Evolutionary conservation across 176 grass and related monocot species (phyloP).

Genomic region (Cenchrus fungigraminus): DNA sequence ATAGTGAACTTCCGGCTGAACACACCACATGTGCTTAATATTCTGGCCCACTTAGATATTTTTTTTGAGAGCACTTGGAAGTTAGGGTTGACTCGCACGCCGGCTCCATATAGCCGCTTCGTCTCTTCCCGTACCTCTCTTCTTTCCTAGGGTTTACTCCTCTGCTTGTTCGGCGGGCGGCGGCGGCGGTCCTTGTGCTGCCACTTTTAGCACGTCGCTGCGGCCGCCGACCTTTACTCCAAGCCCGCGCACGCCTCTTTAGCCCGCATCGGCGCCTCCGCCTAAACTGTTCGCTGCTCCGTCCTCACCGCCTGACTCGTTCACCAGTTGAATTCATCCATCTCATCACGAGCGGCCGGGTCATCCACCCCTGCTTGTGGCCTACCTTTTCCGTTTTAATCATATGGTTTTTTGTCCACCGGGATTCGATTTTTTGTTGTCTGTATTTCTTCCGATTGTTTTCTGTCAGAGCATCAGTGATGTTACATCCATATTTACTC

Average conservation of each 20-base stretch:
- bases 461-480: constrained; percentile 36
- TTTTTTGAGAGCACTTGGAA: no score
- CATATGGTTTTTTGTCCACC: background rate
- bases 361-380: background rate
- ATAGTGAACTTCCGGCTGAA: no score
- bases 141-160: no score
- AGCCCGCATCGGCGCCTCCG: background rate
- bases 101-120: no score
- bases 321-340: background rate
- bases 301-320: background rate
- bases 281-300: background rate
- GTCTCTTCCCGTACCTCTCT: background rate
- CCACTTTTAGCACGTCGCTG: background rate
- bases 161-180: background rate
- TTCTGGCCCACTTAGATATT: no score
- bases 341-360: background rate
- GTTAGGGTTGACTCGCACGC: no score
- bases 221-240: background rate
- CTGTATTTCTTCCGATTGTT: background rate
- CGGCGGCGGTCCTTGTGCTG: background rate
- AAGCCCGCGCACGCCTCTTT: no score
- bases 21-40: no score
- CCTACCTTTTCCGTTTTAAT: background rate
- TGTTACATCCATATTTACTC: constrained; percentile 50
- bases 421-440: background rate